These are phyloP conservation scores for Apiospora malaysiana DNA, from an alignment of 2,329 filamentous ascomycete species.

Conservation along the genomic window DNA sequence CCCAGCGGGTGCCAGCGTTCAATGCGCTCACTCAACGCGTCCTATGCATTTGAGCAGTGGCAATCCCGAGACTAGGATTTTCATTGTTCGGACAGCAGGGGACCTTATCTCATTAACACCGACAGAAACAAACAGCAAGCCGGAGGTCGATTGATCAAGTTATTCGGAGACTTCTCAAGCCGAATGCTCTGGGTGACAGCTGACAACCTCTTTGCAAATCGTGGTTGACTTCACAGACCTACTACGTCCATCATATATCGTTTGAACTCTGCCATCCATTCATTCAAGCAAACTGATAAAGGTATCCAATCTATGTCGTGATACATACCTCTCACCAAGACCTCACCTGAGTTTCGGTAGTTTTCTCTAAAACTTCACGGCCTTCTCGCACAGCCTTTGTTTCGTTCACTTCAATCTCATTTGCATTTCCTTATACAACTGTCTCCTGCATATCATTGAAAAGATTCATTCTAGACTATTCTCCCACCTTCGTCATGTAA, in stretches of 20 bases:
- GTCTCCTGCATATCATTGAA: not conserved
- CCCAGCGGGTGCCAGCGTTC: not conserved
- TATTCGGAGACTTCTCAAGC: not conserved
- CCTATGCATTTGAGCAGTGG: not conserved
- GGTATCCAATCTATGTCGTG: not conserved
- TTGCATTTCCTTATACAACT: not conserved
- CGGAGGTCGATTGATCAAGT: not conserved
- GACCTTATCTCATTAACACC: not conserved
- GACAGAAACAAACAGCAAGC: not conserved
- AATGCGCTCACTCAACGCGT: conserved; percentile 14
- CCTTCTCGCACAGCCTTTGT: too few species aligned
- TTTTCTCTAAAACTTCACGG: not conserved
- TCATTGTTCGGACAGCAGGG: not conserved
- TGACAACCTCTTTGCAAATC: not conserved
- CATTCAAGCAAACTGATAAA: not conserved
- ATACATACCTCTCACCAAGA: not conserved
- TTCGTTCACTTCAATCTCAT: not conserved
- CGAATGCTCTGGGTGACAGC: not conserved
- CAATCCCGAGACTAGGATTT: conserved; percentile 15
- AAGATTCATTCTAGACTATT: not conserved
- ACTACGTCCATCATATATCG: too few species aligned
- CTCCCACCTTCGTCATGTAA: conserved; percentile 20
- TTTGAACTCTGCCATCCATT: not conserved
- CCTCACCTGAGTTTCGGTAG: not conserved
- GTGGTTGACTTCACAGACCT: not conserved